Evolutionary conservation across 1,284 basidiomycete species (phyloP), one percentile per base, ranked within the genome.

Genomic region (Cutaneotrichosporon sp.): DNA sequence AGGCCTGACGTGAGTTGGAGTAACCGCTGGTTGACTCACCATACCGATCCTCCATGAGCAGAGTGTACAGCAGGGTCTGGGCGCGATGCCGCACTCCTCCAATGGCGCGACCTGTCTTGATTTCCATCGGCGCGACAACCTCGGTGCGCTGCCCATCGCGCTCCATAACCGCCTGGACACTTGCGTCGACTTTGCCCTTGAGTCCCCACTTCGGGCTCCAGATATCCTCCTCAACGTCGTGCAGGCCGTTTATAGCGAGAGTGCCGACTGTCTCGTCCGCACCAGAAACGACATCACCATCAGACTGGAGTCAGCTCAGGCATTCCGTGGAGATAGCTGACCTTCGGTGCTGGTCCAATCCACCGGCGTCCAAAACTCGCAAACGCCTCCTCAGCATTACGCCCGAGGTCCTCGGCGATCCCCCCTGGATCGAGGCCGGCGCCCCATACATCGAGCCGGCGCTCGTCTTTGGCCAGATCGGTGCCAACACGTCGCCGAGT

Each of bases 31-130:
- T 74, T 51, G 49, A 59, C 87, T 49, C 49, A 59, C 87, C 85
- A 67, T 97, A 97, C 12, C 92, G 82, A 66, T 98, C 93, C 31
- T 84, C 82, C 68, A 93, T 85, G 7, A 99, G 81, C 12, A 98
- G 78, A 0, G 91, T 97, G 69, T 98, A 99, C 6, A 98, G 77
- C 85, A 97, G 93, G 1, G 96, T 98, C 74, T 99, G 94, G 0
- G 96, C 96, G 37, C 92, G 85, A 72, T 98, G 96, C 62, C 94
- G 90, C 81, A 93, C 84, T 3, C 85, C 82, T 11, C 84, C 84
- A 25, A 83, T 76, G 1, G 85, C 74, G 46, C 86, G 79, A 1
- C 96, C 94, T 0, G 94, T 99, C 76, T 98, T 99, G 75, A 98
- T 89, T 74, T 99, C 96, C 43, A 98, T 83, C 2, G 94, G 90